These are phyloP conservation scores for Kodamaea nitidulidarum DNA, from an alignment of 805 yeast genomes.

Conservation along the genomic window DNA sequence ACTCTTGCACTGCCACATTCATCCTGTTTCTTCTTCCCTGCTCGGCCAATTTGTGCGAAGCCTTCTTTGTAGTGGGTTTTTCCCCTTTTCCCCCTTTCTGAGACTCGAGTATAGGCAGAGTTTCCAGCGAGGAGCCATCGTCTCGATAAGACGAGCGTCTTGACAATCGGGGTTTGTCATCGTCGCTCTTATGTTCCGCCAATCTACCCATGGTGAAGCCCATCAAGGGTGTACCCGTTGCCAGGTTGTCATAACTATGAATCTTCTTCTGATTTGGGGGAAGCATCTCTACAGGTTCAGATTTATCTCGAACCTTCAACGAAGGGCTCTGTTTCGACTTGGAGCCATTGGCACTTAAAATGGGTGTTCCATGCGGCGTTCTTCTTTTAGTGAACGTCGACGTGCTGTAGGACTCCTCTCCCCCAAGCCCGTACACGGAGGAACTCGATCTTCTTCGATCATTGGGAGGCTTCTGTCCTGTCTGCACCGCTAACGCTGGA, in stretches of 20 bases:
- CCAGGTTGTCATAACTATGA: conserved; percentile 13
- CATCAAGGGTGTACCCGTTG: conserved; percentile 34
- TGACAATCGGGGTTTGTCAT: conserved; percentile 3
- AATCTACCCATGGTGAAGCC: conserved; percentile 45
- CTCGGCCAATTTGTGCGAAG: conserved; percentile 87
- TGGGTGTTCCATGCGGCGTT: conserved; percentile 45
- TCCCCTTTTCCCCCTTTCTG: conserved; percentile 13
- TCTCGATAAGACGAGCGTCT: conserved; percentile 8
- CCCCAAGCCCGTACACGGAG: conserved; percentile 24
- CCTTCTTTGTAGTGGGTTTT: conserved; percentile 52
- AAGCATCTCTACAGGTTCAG: conserved; percentile 29
- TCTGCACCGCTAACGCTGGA: conserved; percentile 57
- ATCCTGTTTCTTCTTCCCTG: conserved; percentile 93
- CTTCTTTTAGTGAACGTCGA: conserved; percentile 26
- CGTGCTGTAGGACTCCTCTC: conserved; percentile 9
- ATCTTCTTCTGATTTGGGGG: conserved; percentile 35
- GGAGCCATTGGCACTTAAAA: conserved; percentile 24
- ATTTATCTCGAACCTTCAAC: conserved; percentile 10
- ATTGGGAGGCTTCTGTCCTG: conserved; percentile 14
- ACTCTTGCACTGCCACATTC: conserved; percentile 79
- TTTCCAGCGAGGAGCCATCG: conserved; percentile 13
- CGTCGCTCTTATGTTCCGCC: conserved; percentile 27
- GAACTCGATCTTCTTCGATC: conserved; percentile 32
- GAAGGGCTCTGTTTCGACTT: conserved; percentile 9
- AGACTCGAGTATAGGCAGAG: conserved; percentile 9